These are phyloP conservation scores for Daldinia sp. DNA, from an alignment of 2,329 filamentous ascomycete genomes.

Conservation along the genomic window DNA sequence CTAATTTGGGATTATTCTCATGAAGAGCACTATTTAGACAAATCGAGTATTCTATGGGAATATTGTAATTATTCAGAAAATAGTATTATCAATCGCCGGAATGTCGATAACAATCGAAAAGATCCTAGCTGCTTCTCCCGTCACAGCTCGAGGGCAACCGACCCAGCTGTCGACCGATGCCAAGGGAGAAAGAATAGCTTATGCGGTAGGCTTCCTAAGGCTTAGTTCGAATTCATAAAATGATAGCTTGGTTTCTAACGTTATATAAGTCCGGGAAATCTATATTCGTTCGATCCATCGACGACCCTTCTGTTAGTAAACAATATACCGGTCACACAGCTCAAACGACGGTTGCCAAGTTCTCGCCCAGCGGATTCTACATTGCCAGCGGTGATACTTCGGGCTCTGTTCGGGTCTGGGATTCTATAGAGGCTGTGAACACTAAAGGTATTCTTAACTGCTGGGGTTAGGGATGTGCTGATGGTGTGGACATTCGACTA, in stretches of 20 bases:
- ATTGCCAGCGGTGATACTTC: constrained; percentile 90
- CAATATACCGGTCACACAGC: constrained; percentile 95
- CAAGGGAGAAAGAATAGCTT: constrained; percentile 92
- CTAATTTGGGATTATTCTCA: not conserved
- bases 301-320: constrained; percentile 83
- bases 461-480: constrained; percentile 2
- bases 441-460: constrained; percentile 73
- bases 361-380: constrained; percentile 94
- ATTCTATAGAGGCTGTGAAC: constrained; percentile 83
- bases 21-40: not conserved
- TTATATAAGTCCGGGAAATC: constrained; percentile 85
- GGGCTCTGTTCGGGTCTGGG: constrained; percentile 91
- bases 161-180: constrained; percentile 89
- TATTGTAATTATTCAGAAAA: constrained; percentile 4
- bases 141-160: constrained; percentile 85
- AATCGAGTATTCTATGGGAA: constrained; percentile 18
- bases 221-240: not conserved
- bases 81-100: not conserved
- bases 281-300: constrained; percentile 94
- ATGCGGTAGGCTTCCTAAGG: constrained; percentile 74
- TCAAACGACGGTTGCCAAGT: constrained; percentile 90
- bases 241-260: constrained; percentile 24
- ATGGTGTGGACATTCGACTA: constrained; percentile 23
- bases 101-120: constrained; percentile 70
- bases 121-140: constrained; percentile 88